A percentile compares a stretch with the other conserved stretches of the same genome.
Evolutionary conservation across 2,329 filamentous ascomycete genomes (phyloP).

Genomic region (Hymenoscyphus repandus): DNA sequence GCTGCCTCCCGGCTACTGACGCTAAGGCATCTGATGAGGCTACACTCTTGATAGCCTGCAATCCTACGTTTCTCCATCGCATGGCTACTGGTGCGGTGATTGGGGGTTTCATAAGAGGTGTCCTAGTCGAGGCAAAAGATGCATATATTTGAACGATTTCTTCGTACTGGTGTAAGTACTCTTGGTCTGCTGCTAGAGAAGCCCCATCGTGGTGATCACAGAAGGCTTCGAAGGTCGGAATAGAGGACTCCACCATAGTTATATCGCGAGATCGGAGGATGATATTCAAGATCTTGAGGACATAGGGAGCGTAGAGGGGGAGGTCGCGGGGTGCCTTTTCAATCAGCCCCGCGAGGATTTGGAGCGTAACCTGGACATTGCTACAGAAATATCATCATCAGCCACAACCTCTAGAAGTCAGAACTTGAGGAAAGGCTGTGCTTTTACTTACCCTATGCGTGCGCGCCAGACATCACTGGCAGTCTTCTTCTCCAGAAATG

Average conservation of each 20-base stretch:
- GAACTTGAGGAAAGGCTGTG: neutral
- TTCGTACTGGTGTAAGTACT: slow-evolving; percentile 77
- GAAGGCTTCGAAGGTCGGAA: slow-evolving; percentile 81
- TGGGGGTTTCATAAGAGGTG: slow-evolving; percentile 44
- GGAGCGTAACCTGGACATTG: slow-evolving; percentile 90
- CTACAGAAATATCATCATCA: slow-evolving; percentile 40
- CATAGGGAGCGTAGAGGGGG: slow-evolving; percentile 77
- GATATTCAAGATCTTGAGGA: slow-evolving; percentile 77
- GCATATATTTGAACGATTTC: slow-evolving; percentile 77
- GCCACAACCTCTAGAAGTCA: neutral
- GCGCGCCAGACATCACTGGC: slow-evolving; percentile 85
- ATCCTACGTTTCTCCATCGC: slow-evolving; percentile 68
- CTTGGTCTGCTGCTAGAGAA: slow-evolving; percentile 77
- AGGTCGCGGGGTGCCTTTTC: slow-evolving; percentile 90
- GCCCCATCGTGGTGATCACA: slow-evolving; percentile 85
- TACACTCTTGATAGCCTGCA: slow-evolving; percentile 76
- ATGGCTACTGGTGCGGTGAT: slow-evolving; percentile 69
- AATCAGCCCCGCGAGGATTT: slow-evolving; percentile 85
- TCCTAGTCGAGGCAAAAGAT: slow-evolving; percentile 65
- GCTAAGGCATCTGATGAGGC: slow-evolving; percentile 75
- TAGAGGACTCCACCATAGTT: slow-evolving; percentile 85
- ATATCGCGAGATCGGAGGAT: slow-evolving; percentile 84
- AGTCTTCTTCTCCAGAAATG: slow-evolving; percentile 91
- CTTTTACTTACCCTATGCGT: slow-evolving; percentile 69
- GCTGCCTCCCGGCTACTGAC: slow-evolving; percentile 68